Base-by-base conservation (phyloP, 768 basidiomycete species). In the Naganishia vaughanmartiniae region DNA sequence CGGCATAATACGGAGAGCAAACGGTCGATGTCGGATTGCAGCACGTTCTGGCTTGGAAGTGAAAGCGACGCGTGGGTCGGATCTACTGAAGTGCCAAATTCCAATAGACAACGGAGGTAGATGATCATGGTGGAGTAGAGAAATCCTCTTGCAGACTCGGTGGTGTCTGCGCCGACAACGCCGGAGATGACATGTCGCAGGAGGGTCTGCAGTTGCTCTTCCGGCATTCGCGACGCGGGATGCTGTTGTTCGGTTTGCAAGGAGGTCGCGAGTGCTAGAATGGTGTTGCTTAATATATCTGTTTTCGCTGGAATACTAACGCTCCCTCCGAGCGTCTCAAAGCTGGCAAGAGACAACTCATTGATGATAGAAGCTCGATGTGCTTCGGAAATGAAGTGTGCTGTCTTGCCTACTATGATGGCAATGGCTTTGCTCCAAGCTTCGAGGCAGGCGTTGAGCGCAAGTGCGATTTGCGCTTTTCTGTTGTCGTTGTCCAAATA, bases 141-240 rank as follows among this genome's bases (percentile, higher is more conserved):
- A 51, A 67, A 63, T 6, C 71, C 71, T 28, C 71, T 28, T 21
- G 71, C 57, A 31, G 63, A 24, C n/a, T 72, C 71, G 24, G 63
- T 66, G 19, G 63, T 57, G 45, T 67, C 65, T 3, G 36, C 36
- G 24, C 54, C 65, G 17, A 65, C 42, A 46, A 71, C 51, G 5
- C 54, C 65, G 1, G 45, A 46, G n/a, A 30, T 48, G 11, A 71
- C 46, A 33, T 57, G 31, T 26, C 36, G 0, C 17, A 71, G 53
- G 12, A 71, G 26, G n/a, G 21, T 66, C 15, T 56, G 65, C 53
- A 71, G 34, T 11, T 46, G 70, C 54, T 56, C 70, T 65, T 54
- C 55, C 15, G 45, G 39, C 51, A 26, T 66, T 26, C 63, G 53
- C 19, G 54, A 42, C 33, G 56, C 39, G 21, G 53, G 12, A 30